phyloP scores from a whole-genome alignment of 2,329 filamentous ascomycete genomes.

The Aspergillus pseudotamarii region DNA sequence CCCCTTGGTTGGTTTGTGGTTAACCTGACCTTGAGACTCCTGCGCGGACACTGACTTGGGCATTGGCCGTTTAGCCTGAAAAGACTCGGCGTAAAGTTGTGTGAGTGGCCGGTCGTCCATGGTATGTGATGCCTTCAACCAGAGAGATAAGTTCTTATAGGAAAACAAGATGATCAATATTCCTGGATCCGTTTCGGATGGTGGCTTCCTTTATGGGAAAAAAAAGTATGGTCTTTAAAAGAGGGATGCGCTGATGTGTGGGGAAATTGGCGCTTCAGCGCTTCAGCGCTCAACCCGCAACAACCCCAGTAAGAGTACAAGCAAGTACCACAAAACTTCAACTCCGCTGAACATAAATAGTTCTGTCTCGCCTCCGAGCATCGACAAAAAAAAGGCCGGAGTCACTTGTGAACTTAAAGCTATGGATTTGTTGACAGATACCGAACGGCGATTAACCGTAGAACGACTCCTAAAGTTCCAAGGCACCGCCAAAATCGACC shows the following conservation, averaged over 20 bases:
- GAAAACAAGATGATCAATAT: no score
- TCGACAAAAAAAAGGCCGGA: neutral
- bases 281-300: neutral
- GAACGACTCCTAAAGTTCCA: constrained; percentile 29
- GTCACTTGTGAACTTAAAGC: neutral
- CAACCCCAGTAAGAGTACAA: neutral
- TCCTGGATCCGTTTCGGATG: no score
- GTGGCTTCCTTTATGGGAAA: neutral
- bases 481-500: constrained; percentile 29
- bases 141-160: no score
- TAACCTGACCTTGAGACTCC: no score
- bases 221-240: neutral
- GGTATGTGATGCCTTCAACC: no score
- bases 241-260: neutral
- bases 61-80: no score
- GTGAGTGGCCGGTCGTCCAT: no score
- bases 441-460: constrained; percentile 16
- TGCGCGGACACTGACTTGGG: no score
- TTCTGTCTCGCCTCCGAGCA: neutral
- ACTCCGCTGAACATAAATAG: neutral
- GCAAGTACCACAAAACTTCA: neutral
- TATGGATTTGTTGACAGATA: constrained; percentile 15
- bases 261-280: neutral
- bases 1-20: no score
- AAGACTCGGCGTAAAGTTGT: no score